These are phyloP conservation scores for Acidiella bohemica DNA, from an alignment of 495 filamentous ascomycete species.

Conservation along the genomic window DNA sequence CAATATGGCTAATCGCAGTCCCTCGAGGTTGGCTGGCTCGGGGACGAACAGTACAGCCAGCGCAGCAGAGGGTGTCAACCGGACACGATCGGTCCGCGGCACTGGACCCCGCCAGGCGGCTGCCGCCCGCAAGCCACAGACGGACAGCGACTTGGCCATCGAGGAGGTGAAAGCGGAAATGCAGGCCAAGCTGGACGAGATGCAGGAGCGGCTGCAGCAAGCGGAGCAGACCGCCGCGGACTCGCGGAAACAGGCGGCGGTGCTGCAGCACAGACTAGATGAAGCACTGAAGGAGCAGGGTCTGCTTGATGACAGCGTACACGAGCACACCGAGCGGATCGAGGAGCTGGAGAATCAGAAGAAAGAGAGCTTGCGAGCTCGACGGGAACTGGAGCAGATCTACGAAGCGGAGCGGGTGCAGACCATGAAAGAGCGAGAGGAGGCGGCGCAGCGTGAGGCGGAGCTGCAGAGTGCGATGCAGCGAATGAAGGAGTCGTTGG, in stretches of 20 bases:
- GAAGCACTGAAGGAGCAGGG: conserved; percentile 72
- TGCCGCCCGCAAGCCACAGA: conserved; percentile 16
- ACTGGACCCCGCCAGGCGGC: conserved; percentile 13
- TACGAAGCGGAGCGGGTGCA: conserved; percentile 81
- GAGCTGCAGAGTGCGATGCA: conserved; percentile 81
- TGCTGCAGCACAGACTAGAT: conserved; percentile 74
- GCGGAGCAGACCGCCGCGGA: conserved; percentile 69
- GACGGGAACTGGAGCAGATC: conserved; percentile 74
- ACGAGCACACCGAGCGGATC: conserved; percentile 69
- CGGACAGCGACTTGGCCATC: conserved; percentile 24
- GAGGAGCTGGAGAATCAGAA: conserved; percentile 69
- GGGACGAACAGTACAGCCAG: background rate
- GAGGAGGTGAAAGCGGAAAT: conserved; percentile 56
- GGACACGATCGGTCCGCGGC: conserved; percentile 13
- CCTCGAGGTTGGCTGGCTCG: conserved; percentile 11
- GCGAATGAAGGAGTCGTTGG: conserved; percentile 73
- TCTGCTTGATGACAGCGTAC: conserved; percentile 69
- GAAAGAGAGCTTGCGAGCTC: conserved; percentile 61
- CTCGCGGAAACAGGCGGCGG: conserved; percentile 67
- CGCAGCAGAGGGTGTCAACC: conserved; percentile 2
- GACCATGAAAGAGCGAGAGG: conserved; percentile 81
- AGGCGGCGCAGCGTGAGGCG: conserved; percentile 67
- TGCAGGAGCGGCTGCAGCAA: conserved; percentile 66
- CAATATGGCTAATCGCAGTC: too few relatives aligned
- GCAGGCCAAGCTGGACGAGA: conserved; percentile 67